Base-by-base conservation (phyloP, 164 flowering plant species). In the Magnolia sinica region DNA sequence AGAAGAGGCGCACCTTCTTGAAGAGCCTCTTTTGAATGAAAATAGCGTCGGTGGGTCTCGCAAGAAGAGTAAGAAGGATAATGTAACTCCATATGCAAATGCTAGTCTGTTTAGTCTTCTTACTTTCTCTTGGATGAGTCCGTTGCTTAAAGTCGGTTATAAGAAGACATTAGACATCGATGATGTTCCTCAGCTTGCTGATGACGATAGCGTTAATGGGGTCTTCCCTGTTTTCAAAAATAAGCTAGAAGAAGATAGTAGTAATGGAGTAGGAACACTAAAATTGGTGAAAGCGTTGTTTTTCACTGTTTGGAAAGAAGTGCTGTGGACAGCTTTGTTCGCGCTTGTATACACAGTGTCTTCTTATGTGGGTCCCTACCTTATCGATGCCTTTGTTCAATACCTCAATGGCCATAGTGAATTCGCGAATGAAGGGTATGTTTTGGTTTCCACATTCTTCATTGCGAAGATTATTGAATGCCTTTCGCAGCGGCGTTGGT, bases 341-440 rank as follows among this genome's bases (percentile, higher is more conserved):
- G 83, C 81, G 3, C 66, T 88, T 20, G 1, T 85, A 11, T 76
- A 83, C 72, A 83, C 92, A 3, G 11, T 85, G 31, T 86, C 93
- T 67, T 78, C 88, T 37, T 91, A 88, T 78, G 94, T 90, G 49
- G 98, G 98, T 50, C 98, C 98, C 1, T 90, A 82, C 77, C 89
- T 93, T 16, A 92, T 93, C 52, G 91, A 88, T 68, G 73, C 84
- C 20, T 84, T 92, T 71, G 95, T 92, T 74, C 90, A 90, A 68
- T 91, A 84, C 81, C 86, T 92, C 7, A 82, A 81, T 78, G 94
- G 94, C 23, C 74, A 55, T 6, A 75, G 84, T 9, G 65, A 77
- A 3, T 86, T 77, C 76, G 66, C 81, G 24, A 78, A 86, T 64
- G 85, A 91, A 81, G 92, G 95, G 7, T 88, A 85, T 78, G 45